Evolutionary conservation across 768 basidiomycete species (phyloP).

Genomic region (Serendipita indica): DNA sequence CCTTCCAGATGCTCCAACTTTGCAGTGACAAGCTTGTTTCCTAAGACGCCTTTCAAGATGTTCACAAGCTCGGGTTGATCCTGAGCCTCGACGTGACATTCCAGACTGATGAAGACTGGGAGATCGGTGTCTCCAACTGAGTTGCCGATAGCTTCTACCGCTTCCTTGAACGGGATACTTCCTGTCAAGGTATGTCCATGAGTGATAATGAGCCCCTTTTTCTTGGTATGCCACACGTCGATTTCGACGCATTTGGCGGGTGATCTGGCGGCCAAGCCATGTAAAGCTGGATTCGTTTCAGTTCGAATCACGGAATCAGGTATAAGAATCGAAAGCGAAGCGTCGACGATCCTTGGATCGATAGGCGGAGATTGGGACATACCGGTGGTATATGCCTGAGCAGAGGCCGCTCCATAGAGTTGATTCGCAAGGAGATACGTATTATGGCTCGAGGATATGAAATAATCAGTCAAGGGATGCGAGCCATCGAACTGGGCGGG

Average conservation of each 20-base stretch:
- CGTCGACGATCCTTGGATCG: neutral
- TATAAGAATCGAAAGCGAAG: conserved; percentile 26
- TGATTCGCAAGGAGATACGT: conserved; percentile 49
- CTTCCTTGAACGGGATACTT: conserved; percentile 35
- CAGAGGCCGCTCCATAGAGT: conserved; percentile 38
- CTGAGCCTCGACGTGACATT: conserved; percentile 41
- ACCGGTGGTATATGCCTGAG: conserved; percentile 32
- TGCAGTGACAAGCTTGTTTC: conserved; percentile 33
- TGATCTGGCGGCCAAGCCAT: neutral
- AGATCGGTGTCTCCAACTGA: conserved; percentile 28
- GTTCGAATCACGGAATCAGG: no score
- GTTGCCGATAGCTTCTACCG: conserved; percentile 38
- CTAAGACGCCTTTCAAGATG: conserved; percentile 38
- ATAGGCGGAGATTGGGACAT: neutral
- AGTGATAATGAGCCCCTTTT: conserved; percentile 39
- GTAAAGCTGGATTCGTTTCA: neutral
- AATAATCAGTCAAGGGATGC: conserved; percentile 40
- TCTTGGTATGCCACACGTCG: conserved; percentile 44
- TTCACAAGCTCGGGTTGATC: conserved; percentile 40
- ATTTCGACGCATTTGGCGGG: conserved; percentile 47
- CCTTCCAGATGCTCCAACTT: conserved; percentile 27
- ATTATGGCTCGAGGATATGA: conserved; percentile 51
- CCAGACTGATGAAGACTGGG: conserved; percentile 46
- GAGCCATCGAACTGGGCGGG: conserved; percentile 25
- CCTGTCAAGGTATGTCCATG: conserved; percentile 47